These are phyloP conservation scores for Podospora tetraspora DNA, from an alignment of 495 filamentous ascomycete genomes.

Conservation along the genomic window DNA sequence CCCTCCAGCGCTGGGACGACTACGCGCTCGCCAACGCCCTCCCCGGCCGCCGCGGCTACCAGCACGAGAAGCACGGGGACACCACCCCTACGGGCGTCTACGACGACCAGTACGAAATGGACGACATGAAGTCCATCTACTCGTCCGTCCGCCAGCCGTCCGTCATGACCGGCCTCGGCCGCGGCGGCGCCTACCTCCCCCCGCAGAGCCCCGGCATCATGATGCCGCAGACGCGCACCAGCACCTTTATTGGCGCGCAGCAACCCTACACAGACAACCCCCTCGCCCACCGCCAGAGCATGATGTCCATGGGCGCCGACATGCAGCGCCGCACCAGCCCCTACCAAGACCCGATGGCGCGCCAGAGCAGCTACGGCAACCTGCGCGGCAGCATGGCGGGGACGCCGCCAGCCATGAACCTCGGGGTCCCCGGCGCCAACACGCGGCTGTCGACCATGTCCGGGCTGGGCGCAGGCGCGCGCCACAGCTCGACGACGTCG, in stretches of 20 bases:
- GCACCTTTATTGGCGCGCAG: slow-evolving; percentile 22
- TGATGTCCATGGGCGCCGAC: slow-evolving; percentile 44
- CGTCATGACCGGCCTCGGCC: slow-evolving; percentile 80
- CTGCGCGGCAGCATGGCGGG: slow-evolving; percentile 35
- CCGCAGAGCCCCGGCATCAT: slow-evolving; percentile 68
- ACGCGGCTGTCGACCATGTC: slow-evolving; percentile 38
- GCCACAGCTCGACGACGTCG: slow-evolving; percentile 51
- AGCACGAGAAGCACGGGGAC: slow-evolving; percentile 59
- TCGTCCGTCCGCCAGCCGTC: slow-evolving; percentile 92
- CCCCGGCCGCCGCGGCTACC: slow-evolving; percentile 76
- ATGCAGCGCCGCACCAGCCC: slow-evolving; percentile 40
- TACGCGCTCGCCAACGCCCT: slow-evolving; percentile 89
- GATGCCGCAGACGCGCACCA: slow-evolving; percentile 38
- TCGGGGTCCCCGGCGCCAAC: slow-evolving; percentile 22
- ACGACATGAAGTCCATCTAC: slow-evolving; percentile 95
- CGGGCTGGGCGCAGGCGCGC: slow-evolving; percentile 33
- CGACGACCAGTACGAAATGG: slow-evolving; percentile 82
- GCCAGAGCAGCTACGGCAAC: slow-evolving; percentile 22
- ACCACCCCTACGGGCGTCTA: slow-evolving; percentile 44
- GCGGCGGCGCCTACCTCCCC: slow-evolving; percentile 66
- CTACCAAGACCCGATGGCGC: slow-evolving; percentile 43
- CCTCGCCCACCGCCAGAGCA: slow-evolving; percentile 43
- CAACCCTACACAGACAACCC: slow-evolving; percentile 38
- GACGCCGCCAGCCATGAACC: slow-evolving; percentile 39
- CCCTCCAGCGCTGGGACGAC: slow-evolving; percentile 94